These are phyloP conservation scores for Saturnispora hagleri DNA, from an alignment of 805 yeast genomes.

Conservation along the genomic window DNA sequence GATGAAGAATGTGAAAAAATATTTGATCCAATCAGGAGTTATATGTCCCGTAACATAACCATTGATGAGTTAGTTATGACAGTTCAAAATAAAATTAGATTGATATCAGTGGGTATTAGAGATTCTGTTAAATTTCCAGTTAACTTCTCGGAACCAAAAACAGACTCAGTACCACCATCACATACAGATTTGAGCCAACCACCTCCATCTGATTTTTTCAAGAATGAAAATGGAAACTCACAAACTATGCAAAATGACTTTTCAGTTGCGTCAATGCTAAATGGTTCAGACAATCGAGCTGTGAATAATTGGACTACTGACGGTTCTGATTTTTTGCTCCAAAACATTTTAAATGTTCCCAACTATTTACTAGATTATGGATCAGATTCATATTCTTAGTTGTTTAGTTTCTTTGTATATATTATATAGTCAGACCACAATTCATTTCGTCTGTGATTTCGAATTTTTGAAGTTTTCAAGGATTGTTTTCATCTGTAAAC, in stretches of 20 bases:
- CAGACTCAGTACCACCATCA: neutral
- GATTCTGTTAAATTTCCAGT: neutral
- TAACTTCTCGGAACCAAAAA: neutral
- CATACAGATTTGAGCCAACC: neutral
- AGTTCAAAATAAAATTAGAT: neutral
- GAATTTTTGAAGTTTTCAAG: neutral
- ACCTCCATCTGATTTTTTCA: neutral
- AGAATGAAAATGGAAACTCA: neutral
- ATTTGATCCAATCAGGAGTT: neutral
- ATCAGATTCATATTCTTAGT: neutral
- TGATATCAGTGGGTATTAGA: neutral
- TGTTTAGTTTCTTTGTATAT: neutral
- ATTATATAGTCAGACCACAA: neutral
- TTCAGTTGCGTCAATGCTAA: neutral
- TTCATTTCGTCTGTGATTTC: neutral
- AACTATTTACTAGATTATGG: constrained; percentile 21
- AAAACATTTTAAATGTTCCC: constrained; percentile 27
- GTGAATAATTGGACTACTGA: neutral
- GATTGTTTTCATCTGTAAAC: neutral
- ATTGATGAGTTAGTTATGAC: constrained; percentile 6
- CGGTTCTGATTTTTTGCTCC: constrained; percentile 18
- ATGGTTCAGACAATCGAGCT: neutral
- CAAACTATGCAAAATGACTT: neutral
- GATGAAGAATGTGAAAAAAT: neutral
- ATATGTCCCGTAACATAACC: neutral